A percentile compares a stretch with the other conserved stretches of the same genome.
Conservation (phyloP, 306 rosid species). For the Trichosanthes cucumerina region DNA sequence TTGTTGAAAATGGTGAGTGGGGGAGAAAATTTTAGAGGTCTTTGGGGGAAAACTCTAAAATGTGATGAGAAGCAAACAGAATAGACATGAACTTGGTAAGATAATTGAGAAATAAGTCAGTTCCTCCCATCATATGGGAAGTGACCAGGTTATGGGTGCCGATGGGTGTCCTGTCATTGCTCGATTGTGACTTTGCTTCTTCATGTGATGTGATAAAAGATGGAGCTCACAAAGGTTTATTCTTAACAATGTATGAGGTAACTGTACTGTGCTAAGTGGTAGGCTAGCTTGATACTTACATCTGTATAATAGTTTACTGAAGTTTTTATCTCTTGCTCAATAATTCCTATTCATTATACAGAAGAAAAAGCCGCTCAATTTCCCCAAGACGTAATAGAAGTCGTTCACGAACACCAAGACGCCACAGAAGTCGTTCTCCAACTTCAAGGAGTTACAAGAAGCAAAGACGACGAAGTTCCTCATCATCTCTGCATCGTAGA, state of each 20-base stretch:
- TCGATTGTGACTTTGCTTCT: constrained; percentile 90
- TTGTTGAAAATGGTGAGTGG: constrained; percentile 2
- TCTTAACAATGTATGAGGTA: constrained; percentile 94
- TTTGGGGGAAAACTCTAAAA: background rate
- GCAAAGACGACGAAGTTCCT: constrained; percentile 71
- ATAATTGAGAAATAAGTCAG: constrained; percentile 29
- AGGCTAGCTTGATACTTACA: constrained; percentile 38
- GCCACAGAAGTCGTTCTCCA: constrained; percentile 60
- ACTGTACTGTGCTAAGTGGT: constrained; percentile 59
- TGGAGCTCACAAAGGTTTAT: constrained; percentile 89
- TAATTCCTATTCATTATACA: constrained; percentile 32
- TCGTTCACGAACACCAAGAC: constrained; percentile 44
- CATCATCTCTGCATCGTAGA: constrained; percentile 60
- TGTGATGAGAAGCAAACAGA: constrained; percentile 3
- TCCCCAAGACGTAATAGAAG: constrained; percentile 29
- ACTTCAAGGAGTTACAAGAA: constrained; percentile 42
- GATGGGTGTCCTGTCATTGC: constrained; percentile 78
- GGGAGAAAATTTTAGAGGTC: background rate
- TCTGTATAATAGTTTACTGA: background rate
- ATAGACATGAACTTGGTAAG: constrained; percentile 27
- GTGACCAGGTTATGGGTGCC: constrained; percentile 83
- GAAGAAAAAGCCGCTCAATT: constrained; percentile 51
- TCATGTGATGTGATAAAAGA: constrained; percentile 72
- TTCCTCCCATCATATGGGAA: constrained; percentile 63
- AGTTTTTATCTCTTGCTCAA: constrained; percentile 31